phyloP scores from a whole-genome alignment of 2,329 filamentous ascomycete genomes.

The Zymoseptoria tritici region DNA sequence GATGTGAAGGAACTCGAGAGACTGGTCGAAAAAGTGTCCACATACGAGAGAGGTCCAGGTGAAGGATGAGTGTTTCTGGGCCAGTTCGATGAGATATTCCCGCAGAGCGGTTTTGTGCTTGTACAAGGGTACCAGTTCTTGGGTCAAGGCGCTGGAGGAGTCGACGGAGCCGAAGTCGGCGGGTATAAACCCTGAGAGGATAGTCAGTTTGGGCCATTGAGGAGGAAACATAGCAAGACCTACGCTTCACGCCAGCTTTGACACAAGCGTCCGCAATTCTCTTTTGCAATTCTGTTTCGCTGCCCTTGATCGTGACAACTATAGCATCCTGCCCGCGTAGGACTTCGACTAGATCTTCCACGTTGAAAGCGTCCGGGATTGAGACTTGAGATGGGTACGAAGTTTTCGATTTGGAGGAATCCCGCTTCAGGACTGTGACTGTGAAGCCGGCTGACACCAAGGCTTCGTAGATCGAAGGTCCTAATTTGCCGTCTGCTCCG shows the following conservation, averaged over 20 bases:
- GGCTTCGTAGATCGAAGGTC: conserved; percentile 34
- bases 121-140: conserved; percentile 45
- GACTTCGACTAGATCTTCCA: conserved; percentile 43
- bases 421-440: conserved; percentile 50
- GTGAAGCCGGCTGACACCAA: conserved; percentile 42
- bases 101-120: conserved; percentile 42
- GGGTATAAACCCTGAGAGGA: conserved; percentile 44
- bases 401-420: conserved; percentile 37
- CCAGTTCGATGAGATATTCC: conserved; percentile 45
- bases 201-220: no score
- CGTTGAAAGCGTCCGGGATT: conserved; percentile 42
- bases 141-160: conserved; percentile 30
- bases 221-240: no score
- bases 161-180: conserved; percentile 49
- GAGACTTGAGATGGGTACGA: conserved; percentile 28
- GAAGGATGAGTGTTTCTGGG: conserved; percentile 35
- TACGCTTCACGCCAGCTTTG: conserved; percentile 52
- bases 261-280: conserved; percentile 52
- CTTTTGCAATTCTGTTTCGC: conserved; percentile 39
- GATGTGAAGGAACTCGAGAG: conserved; percentile 49
- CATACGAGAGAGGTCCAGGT: conserved; percentile 54
- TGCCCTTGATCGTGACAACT: conserved; percentile 41
- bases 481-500: conserved; percentile 40
- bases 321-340: conserved; percentile 53
- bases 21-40: conserved; percentile 57